Evolutionary conservation across 306 rosid genomes (phyloP), one percentile per base, ranked within the genome.

Genomic region (Prosopis cineraria): DNA sequence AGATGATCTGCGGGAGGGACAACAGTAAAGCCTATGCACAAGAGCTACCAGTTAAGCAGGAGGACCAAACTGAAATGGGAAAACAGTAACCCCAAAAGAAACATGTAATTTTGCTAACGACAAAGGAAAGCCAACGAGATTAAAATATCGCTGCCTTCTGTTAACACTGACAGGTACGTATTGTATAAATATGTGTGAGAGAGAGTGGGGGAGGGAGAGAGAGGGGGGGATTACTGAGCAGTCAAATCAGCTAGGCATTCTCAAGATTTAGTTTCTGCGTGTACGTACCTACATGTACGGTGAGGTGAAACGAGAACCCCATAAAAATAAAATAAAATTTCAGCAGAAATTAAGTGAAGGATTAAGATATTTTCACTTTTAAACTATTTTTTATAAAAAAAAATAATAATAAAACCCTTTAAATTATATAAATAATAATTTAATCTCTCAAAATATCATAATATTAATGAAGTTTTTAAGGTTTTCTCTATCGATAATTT

Each of bases 241-340:
- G 96, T 90, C 96, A 90, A 87, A 90, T 90, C 91, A 72, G 24
- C 29, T 36, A 52, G 7, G 77, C 31, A 52, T 69, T 50, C 70
- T 60, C 69, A 78, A 17, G 33, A 60, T 72, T n/a, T n/a, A n/a
- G n/a, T n/a, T 41, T 39, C 17, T 25, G 34, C 31, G 8, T n/a
- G n/a, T n/a, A n/a, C n/a, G n/a, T n/a, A n/a, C n/a, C n/a, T n/a
- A n/a, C n/a, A n/a, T n/a, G n/a, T n/a, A n/a, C n/a, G n/a, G 60
- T 53, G 11, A 50, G 24, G 24, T 16, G 53, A 47, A 47, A 47
- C 53, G 17, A 47, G 50, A n/a, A n/a, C n/a, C n/a, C n/a, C n/a
- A n/a, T n/a, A n/a, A n/a, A n/a, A n/a, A n/a, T n/a, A n/a, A n/a
- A n/a, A n/a, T 44, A 3, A 13, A 44, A 44, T 44, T 41, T 2